These are phyloP conservation scores for Xerocomus potaroensis DNA, from an alignment of 768 basidiomycete genomes.

Conservation along the genomic window DNA sequence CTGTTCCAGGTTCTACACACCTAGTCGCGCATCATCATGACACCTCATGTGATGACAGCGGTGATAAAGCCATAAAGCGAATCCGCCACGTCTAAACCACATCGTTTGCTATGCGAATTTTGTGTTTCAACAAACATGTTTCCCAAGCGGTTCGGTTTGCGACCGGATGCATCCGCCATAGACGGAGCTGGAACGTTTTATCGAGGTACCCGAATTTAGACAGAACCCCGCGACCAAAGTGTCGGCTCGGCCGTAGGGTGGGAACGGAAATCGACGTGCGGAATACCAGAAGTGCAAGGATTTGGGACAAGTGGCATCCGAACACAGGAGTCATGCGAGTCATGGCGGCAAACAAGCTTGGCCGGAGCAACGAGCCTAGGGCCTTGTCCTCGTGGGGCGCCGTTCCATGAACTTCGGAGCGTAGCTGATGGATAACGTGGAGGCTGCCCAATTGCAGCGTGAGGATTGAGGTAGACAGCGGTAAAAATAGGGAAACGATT, in stretches of 20 bases:
- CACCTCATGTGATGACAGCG: background rate
- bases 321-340: background rate
- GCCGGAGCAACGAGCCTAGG: background rate
- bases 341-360: background rate
- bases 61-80: background rate
- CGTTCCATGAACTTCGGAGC: conserved; percentile 2
- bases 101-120: background rate
- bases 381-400: background rate
- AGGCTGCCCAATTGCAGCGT: background rate
- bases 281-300: conserved; percentile 5
- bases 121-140: conserved; percentile 1
- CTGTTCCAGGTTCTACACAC: conserved; percentile 3
- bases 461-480: too few relatives aligned
- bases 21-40: background rate
- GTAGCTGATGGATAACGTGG: background rate
- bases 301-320: conserved; percentile 2
- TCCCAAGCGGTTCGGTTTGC: conserved; percentile 1
- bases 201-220: conserved; percentile 10
- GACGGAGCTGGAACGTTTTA: conserved; percentile 16
- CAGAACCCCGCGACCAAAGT: conserved; percentile 10
- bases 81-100: background rate
- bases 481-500: conserved; percentile 6
- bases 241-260: conserved; percentile 21
- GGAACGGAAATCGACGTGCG: conserved; percentile 8
- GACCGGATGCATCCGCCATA: conserved; percentile 26